Percentiles rank a stretch among this genome's conserved stretches.
phyloP scores from a whole-genome alignment of 75 land plant species.

The Adiantum capillusveneris region DNA sequence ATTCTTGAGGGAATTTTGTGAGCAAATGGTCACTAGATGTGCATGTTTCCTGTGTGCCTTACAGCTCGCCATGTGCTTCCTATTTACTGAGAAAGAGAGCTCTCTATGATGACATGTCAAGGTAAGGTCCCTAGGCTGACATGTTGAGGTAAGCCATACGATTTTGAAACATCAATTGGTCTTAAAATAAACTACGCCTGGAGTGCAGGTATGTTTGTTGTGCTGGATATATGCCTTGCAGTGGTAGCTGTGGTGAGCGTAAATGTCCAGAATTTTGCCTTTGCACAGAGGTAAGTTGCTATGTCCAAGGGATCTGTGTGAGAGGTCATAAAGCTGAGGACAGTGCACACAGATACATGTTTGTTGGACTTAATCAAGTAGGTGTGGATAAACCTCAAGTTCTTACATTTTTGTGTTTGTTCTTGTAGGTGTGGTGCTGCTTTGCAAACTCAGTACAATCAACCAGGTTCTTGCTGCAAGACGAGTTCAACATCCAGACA shows the following conservation, averaged over 20 bases:
- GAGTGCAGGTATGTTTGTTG: slow-evolving; percentile 67
- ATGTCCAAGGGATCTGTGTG: too few relatives aligned
- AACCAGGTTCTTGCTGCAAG: slow-evolving; percentile 89
- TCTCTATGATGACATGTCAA: slow-evolving; percentile 84
- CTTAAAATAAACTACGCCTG: too few relatives aligned
- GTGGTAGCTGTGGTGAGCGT: slow-evolving; percentile 84
- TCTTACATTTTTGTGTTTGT: slow-evolving; percentile 2
- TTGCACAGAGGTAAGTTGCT: slow-evolving; percentile 46
- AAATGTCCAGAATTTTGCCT: slow-evolving; percentile 80
- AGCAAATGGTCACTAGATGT: too few relatives aligned
- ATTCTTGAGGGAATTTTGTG: too few relatives aligned
- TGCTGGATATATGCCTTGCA: slow-evolving; percentile 91
- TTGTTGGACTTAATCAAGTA: too few relatives aligned
- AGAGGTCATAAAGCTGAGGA: too few relatives aligned
- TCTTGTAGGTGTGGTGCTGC: slow-evolving; percentile 57
- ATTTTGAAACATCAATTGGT: too few relatives aligned
- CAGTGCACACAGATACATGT: too few relatives aligned
- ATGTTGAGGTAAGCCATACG: too few relatives aligned
- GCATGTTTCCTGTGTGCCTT: background rate
- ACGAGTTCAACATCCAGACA: slow-evolving; percentile 90
- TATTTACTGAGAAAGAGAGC: slow-evolving; percentile 83
- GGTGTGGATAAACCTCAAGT: too few relatives aligned
- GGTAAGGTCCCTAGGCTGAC: slow-evolving; percentile 41
- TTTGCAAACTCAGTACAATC: slow-evolving; percentile 91
- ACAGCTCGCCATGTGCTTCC: slow-evolving; percentile 44